Conservation (phyloP, 164 flowering plant species). For the Tetrastigma voinierianum region DNA sequence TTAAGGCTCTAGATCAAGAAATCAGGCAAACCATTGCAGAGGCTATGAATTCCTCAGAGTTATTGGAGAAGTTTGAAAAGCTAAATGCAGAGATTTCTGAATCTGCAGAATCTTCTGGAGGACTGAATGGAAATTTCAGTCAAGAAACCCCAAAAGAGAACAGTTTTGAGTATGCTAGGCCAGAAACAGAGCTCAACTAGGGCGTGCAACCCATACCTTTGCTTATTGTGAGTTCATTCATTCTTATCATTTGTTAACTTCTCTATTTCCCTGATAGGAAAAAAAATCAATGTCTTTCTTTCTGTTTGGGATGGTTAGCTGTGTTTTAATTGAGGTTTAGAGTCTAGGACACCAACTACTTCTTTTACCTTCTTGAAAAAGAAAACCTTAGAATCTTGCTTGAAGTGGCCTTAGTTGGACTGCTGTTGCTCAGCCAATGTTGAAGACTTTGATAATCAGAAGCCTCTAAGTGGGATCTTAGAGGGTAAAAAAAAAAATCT, state of each 20-base stretch:
- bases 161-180: slow-evolving; percentile 18
- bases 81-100: slow-evolving; percentile 42
- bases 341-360: background rate
- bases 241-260: background rate
- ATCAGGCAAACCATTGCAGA: slow-evolving; percentile 55
- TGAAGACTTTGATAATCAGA: background rate
- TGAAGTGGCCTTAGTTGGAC: background rate
- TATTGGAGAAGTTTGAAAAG: slow-evolving; percentile 51
- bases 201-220: slow-evolving; percentile 31
- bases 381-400: background rate
- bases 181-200: slow-evolving; percentile 30
- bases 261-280: background rate
- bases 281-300: too few species aligned
- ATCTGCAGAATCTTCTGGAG: slow-evolving; percentile 28
- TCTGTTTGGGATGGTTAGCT: background rate
- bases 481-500: background rate
- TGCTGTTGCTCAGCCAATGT: background rate
- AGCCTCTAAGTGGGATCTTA: background rate
- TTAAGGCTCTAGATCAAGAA: slow-evolving; percentile 50
- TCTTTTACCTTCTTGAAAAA: background rate
- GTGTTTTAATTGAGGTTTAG: background rate
- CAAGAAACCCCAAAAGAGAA: slow-evolving; percentile 21
- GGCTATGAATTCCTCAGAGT: slow-evolving; percentile 38
- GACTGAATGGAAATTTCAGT: slow-evolving; percentile 34
- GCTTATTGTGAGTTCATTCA: slow-evolving; percentile 38